These are phyloP conservation scores for Prunus kanzakura DNA, from an alignment of 306 rosid species.

Conservation along the genomic window DNA sequence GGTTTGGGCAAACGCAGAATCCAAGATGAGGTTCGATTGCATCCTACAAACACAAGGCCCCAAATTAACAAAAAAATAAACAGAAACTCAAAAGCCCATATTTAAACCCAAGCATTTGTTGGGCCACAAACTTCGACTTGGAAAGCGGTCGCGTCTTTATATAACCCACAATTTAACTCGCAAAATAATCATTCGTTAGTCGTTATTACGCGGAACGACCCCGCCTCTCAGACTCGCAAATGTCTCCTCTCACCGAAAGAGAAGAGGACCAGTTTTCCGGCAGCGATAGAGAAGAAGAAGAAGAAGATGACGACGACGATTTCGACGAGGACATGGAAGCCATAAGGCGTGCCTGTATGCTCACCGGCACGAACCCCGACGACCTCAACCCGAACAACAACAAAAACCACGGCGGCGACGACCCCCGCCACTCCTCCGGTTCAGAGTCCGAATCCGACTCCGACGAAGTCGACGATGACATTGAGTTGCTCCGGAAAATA, in stretches of 20 bases:
- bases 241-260: slow-evolving; percentile 39
- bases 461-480: slow-evolving; percentile 41
- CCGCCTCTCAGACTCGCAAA: slow-evolving; percentile 12
- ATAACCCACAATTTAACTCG: background rate
- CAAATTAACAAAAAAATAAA: background rate
- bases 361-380: slow-evolving; percentile 28
- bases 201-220: background rate
- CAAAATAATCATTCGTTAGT: background rate
- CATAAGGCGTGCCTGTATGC: slow-evolving; percentile 59
- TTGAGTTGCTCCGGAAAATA: slow-evolving; percentile 45
- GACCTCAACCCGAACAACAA: background rate
- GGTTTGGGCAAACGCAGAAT: too few species aligned
- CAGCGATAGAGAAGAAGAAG: slow-evolving; percentile 8
- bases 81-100: background rate
- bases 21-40: background rate
- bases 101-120: background rate
- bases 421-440: background rate
- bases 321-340: slow-evolving; percentile 68
- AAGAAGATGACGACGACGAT: slow-evolving; percentile 38
- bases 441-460: slow-evolving; percentile 17
- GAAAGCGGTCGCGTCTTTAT: background rate
- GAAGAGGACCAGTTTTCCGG: slow-evolving; percentile 25
- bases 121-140: background rate
- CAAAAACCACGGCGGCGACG: background rate
- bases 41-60: background rate